Base-by-base conservation (phyloP, 1,139 yeast genomes). In the Ogataea hybrid region DNA sequence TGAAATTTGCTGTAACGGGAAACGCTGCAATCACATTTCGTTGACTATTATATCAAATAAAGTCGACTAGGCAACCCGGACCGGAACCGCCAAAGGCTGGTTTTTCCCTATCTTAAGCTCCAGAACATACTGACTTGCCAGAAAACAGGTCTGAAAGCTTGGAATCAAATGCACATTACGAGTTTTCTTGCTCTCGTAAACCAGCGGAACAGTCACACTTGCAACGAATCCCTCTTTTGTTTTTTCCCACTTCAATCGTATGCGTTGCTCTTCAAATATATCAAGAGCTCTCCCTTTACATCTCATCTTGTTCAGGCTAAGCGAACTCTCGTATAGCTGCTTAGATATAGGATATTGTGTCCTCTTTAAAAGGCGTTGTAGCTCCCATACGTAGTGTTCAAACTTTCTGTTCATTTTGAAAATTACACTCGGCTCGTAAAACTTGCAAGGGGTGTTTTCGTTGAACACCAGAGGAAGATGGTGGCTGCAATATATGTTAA, bases 401-500 rank as follows among this genome's bases (percentile, higher is more conserved):
- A 32, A 32, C 9, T 23, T 32, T 6, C 17, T n/a, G n/a, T 25
- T 32, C 8, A 32, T 16, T 23, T 23, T 23, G 4, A 32, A 23
- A 17, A 32, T 6, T 2, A 6, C 7, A 11, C 12, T 5, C 7
- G 21, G 7, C 3, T 16, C 14, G 21, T 23, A 32, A 18, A 21
- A 32, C 5, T 23, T 11, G 10, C 12, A 11, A 9, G 18, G 28
- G 6, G 46, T 52, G 8, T 46, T 25, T 12, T 46, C 42, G 32
- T 54, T 58, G 32, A 57, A 43, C 5, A 56, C 44, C 10, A 57
- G 30, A 3, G 59, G 59, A 20, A 57, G 47, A 4, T 58, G 48
- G 11, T 32, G 37, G 5, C 39, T 31, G 5, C 57, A 49, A 34
- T 47, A 50, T 3, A 55, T 20, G 18, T 52, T 55, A 15, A 49